A percentile compares a stretch with the other conserved stretches of the same genome.
These are phyloP conservation scores for Lactarius akahatsu DNA, from an alignment of 768 basidiomycete genomes.

Conservation along the genomic window DNA sequence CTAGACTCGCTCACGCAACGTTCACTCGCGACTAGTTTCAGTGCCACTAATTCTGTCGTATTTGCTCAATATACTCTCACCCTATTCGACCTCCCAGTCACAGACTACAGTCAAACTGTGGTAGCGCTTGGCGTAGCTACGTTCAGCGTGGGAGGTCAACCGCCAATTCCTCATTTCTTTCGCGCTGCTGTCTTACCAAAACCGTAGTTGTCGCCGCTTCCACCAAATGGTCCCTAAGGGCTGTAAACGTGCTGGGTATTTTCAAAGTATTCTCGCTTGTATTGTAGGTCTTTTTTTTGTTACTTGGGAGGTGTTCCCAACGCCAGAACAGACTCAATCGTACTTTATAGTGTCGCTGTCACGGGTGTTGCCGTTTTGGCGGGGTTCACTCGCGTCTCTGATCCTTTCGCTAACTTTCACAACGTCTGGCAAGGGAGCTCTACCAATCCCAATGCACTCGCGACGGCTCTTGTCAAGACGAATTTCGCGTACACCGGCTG, in stretches of 20 bases:
- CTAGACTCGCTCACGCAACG: neutral
- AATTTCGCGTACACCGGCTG: constrained; percentile 37
- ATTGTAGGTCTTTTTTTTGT: constrained; percentile 24
- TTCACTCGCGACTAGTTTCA: constrained; percentile 19
- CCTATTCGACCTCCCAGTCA: constrained; percentile 29
- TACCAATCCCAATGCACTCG: constrained; percentile 32
- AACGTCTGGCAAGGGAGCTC: constrained; percentile 34
- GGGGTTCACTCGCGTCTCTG: constrained; percentile 33
- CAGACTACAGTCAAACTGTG: constrained; percentile 28
- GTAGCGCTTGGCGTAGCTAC: constrained; percentile 32
- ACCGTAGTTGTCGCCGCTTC: constrained; percentile 32
- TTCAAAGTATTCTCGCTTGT: constrained; percentile 33
- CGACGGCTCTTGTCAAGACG: constrained; percentile 35
- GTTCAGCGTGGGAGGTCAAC: constrained; percentile 29
- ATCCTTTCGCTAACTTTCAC: constrained; percentile 37
- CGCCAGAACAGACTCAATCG: constrained; percentile 10
- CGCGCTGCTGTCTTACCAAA: neutral
- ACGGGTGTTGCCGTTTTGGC: constrained; percentile 33
- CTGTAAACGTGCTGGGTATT: constrained; percentile 32
- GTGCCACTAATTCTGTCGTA: constrained; percentile 32
- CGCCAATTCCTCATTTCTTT: neutral
- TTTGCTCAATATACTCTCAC: constrained; percentile 34
- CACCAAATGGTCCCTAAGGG: constrained; percentile 35
- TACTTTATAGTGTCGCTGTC: constrained; percentile 30
- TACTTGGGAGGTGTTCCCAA: neutral